Evolutionary conservation across 305 asterid species (phyloP).

Genomic region (Withania somnifera): DNA sequence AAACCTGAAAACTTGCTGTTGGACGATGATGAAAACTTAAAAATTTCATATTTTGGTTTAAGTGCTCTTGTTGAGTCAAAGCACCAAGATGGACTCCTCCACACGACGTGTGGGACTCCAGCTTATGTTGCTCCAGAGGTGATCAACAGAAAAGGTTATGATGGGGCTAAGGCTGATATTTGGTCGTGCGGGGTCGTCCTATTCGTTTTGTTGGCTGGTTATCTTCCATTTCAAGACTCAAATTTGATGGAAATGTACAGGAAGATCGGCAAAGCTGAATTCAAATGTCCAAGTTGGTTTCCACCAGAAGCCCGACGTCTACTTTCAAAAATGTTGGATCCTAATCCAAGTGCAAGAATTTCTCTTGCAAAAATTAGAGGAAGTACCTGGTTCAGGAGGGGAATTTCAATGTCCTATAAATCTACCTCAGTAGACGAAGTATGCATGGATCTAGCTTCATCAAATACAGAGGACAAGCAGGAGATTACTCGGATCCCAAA

Average conservation of each 20-base stretch:
- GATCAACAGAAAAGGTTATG: conserved; percentile 41
- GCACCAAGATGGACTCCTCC: conserved; percentile 41
- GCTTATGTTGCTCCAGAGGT: conserved; percentile 62
- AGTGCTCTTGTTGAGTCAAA: conserved; percentile 36
- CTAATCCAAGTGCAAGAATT: conserved; percentile 36
- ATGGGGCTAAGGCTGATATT: conserved; percentile 51
- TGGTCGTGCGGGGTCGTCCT: conserved; percentile 75
- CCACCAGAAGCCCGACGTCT: conserved; percentile 35
- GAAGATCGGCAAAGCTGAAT: conserved; percentile 46
- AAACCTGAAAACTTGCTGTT: conserved; percentile 47
- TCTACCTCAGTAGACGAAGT: conserved; percentile 11
- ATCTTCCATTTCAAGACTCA: conserved; percentile 34
- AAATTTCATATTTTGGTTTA: conserved; percentile 51
- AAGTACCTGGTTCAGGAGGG: conserved; percentile 34
- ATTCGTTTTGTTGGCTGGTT: conserved; percentile 38
- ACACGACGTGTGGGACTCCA: conserved; percentile 52
- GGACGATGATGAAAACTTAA: conserved; percentile 38
- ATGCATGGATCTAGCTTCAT: conserved; percentile 7
- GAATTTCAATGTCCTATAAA: conserved; percentile 16
- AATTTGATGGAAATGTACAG: conserved; percentile 52
- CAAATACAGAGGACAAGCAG: conserved; percentile 3
- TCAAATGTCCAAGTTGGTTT: conserved; percentile 48
- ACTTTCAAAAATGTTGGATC: conserved; percentile 42
- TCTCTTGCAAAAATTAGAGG: conserved; percentile 43
- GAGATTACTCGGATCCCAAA: conserved; percentile 17